phyloP scores from a whole-genome alignment of 1,284 basidiomycete genomes.

The Ceratobasidium sp. region DNA sequence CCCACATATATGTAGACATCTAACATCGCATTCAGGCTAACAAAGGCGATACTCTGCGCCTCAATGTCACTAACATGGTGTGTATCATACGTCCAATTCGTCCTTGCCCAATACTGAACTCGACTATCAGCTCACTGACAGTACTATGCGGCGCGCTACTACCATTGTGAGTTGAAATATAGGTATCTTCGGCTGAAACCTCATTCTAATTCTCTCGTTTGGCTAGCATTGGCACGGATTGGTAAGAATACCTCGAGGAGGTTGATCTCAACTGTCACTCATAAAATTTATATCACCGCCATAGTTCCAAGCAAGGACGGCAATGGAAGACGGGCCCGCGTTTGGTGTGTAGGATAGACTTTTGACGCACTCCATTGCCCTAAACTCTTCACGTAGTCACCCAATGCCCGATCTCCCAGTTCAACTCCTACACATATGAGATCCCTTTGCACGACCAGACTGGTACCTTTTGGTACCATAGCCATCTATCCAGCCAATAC shows the following conservation, averaged over 20 bases:
- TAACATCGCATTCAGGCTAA: slow-evolving; percentile 16
- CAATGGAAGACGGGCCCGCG: slow-evolving; percentile 39
- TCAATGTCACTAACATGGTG: slow-evolving; percentile 37
- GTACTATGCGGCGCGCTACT: slow-evolving; percentile 37
- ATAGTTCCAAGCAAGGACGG: slow-evolving; percentile 36
- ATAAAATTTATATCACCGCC: too few species aligned
- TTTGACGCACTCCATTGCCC: background rate
- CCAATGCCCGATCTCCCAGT: slow-evolving; percentile 43
- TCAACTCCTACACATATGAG: slow-evolving; percentile 38
- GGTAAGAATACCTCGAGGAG: background rate
- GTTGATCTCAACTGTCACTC: too few species aligned
- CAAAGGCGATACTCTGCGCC: slow-evolving; percentile 36
- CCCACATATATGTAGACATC: too few species aligned
- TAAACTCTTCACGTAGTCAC: slow-evolving; percentile 17
- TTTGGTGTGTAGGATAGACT: slow-evolving; percentile 16
- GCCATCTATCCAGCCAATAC: slow-evolving; percentile 41
- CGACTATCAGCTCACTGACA: slow-evolving; percentile 19
- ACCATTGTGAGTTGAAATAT: slow-evolving; percentile 27
- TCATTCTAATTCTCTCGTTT: background rate
- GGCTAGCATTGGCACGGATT: slow-evolving; percentile 43
- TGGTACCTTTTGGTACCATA: slow-evolving; percentile 44
- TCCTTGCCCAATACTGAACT: too few species aligned
- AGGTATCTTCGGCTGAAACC: background rate
- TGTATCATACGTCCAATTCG: too few species aligned
- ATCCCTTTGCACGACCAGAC: slow-evolving; percentile 42